Conservation (phyloP, 23 red algal genomes). For the Agarophyton chilense region DNA sequence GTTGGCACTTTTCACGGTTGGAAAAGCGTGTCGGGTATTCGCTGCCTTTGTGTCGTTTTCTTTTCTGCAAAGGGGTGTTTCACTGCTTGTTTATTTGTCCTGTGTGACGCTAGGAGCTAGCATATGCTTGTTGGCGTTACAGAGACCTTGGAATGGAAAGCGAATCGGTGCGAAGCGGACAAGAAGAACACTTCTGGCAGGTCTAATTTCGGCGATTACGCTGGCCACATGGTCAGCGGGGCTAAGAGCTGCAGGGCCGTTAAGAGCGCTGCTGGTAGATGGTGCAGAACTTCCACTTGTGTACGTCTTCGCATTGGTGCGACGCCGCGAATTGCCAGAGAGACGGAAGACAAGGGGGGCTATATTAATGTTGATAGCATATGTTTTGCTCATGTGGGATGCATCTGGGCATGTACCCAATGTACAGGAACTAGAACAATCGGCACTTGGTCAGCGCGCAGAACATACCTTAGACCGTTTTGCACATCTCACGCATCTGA, state of each 20-base stretch:
- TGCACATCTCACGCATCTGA: background rate
- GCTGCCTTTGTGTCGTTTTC: slow-evolving; percentile 64
- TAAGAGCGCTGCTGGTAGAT: slow-evolving; percentile 70
- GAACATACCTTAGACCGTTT: slow-evolving; percentile 45
- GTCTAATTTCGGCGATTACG: slow-evolving; percentile 34
- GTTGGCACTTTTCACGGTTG: slow-evolving; percentile 28
- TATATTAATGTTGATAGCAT: slow-evolving; percentile 57
- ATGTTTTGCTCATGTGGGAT: slow-evolving; percentile 68
- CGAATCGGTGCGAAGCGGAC: slow-evolving; percentile 77
- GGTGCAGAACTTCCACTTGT: slow-evolving; percentile 74
- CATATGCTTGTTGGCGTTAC: slow-evolving; percentile 22
- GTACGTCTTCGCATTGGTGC: slow-evolving; percentile 59
- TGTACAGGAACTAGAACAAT: slow-evolving; percentile 53
- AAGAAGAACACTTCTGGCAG: slow-evolving; percentile 22
- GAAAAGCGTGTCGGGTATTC: slow-evolving; percentile 67
- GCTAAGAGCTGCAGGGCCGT: slow-evolving; percentile 51
- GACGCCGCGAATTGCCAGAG: slow-evolving; percentile 63
- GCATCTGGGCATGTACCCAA: slow-evolving; percentile 62
- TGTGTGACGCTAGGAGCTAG: slow-evolving; percentile 33
- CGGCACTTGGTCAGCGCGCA: slow-evolving; percentile 37
- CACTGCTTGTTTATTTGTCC: slow-evolving; percentile 37
- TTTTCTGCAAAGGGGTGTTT: slow-evolving; percentile 23
- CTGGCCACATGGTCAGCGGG: slow-evolving; percentile 63
- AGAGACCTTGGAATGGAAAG: slow-evolving; percentile 66
- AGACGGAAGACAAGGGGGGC: slow-evolving; percentile 74